These are phyloP conservation scores for Dendrocalamus latiflorus DNA, from an alignment of 202 grass and related monocot species.

Conservation along the genomic window DNA sequence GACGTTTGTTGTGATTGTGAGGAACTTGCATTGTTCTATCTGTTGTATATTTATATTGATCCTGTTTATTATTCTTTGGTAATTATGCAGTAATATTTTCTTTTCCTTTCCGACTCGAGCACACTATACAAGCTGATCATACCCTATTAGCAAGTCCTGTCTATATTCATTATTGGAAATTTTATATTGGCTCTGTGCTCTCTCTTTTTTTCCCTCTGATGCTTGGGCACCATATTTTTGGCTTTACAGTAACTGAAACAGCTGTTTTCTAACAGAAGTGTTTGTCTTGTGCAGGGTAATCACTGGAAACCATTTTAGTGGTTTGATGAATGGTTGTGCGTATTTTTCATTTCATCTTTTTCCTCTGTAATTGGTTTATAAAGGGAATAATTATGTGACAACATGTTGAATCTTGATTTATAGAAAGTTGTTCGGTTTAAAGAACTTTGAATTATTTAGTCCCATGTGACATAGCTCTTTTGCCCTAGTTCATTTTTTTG, in stretches of 20 bases:
- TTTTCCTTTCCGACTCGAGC: background rate
- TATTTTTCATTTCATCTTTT: slow-evolving; percentile 45
- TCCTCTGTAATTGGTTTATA: too few relatives aligned
- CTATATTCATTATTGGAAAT: background rate
- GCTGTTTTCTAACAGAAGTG: slow-evolving; percentile 6
- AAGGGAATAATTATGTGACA: too few relatives aligned
- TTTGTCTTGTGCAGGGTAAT: slow-evolving; percentile 38
- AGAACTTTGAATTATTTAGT: slow-evolving; percentile 27
- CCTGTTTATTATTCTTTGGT: slow-evolving; percentile 2
- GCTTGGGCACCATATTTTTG: background rate
- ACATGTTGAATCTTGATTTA: too few relatives aligned
- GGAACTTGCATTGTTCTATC: background rate
- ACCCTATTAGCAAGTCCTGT: background rate
- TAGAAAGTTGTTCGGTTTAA: slow-evolving; percentile 47
- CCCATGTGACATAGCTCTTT: slow-evolving; percentile 1
- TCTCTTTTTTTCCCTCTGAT: background rate
- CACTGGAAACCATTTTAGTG: slow-evolving; percentile 44
- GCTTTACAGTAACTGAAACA: background rate
- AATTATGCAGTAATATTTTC: background rate
- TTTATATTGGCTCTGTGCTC: background rate
- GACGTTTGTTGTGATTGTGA: background rate
- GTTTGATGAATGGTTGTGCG: slow-evolving; percentile 34
- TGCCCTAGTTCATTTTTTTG: background rate
- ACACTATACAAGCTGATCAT: background rate
- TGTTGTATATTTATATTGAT: background rate